Base-by-base conservation (phyloP, 2,329 filamentous ascomycete genomes). In the Hirsutella thompsonii region DNA sequence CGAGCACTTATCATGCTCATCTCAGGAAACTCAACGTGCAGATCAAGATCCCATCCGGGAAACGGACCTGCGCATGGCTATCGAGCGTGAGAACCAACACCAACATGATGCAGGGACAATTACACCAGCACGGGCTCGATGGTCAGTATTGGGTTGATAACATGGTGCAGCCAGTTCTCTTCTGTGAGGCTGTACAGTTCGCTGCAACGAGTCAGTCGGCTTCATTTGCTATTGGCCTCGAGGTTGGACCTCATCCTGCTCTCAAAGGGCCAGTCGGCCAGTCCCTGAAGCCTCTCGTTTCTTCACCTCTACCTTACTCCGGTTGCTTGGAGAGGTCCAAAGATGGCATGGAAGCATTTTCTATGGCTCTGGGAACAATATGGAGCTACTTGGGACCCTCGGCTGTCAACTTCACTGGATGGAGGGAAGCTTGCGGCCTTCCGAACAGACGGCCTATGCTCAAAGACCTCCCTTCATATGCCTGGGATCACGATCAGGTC, bases 191-290 rank as follows among this genome's bases (percentile, higher is more conserved):
- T 21, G 28, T 4, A 38, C 52, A 4, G 46, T 44, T 8, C 47
- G 46, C 9, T 48, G 51, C n/a, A 28, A 51, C 3, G 38, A 54
- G 4, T 47, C 50, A 44, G 16, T 36, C 40, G 38, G 4, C 29
- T 43, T 39, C 16, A 36, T 47, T 16, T 29, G 46, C 29, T 14
- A 30, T 54, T 5, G 38, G 53, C 0, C n/a, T 64, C 2, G 60
- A 64, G 35, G 37, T 64, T 4, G 59, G 61, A 0, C 60, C 61
- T 2, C 60, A 63, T 36, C 55, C 65, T 0, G 63, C 65, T 0
- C 55, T 71, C 0, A 59, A 62, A 40, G 61, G 60, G 0, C 68
- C 68, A 0, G 46, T 59, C 0, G 52, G 49, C 4, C 57, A 68
- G 40, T 63, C 42, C 0, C n/a, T 47, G 4, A 52, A 52, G 13